phyloP scores from a whole-genome alignment of 345 rosid species.

The Chamaenerion angustifolium region DNA sequence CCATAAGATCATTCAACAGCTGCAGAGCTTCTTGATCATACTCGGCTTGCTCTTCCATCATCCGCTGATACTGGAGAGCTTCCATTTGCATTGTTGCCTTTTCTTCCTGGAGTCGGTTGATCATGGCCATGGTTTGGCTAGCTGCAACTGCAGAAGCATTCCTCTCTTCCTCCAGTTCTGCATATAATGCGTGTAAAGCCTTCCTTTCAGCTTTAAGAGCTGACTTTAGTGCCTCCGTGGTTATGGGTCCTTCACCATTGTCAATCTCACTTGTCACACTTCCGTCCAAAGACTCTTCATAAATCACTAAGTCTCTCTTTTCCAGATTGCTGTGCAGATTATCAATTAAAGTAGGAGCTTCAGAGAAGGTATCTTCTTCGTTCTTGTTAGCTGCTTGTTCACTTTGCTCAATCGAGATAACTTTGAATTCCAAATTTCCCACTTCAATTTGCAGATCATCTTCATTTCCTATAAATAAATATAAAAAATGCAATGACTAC shows the following conservation, averaged over 20 bases:
- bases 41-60: constrained; percentile 98
- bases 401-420: constrained; percentile 19
- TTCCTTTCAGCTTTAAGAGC: constrained; percentile 55
- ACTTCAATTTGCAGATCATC: constrained; percentile 23
- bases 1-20: constrained; percentile 67
- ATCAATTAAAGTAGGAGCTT: constrained; percentile 45
- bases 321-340: constrained; percentile 37
- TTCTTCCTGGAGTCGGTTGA: constrained; percentile 93
- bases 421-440: constrained; percentile 34
- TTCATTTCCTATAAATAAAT: not conserved
- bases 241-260: constrained; percentile 29
- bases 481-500: no score
- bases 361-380: constrained; percentile 54
- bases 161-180: constrained; percentile 92
- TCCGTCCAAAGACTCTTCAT: constrained; percentile 61
- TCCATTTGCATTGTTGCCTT: constrained; percentile 99
- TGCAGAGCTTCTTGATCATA: constrained; percentile 97
- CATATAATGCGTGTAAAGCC: constrained; percentile 48
- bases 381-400: constrained; percentile 14
- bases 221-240: constrained; percentile 49
- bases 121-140: constrained; percentile 98
- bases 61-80: constrained; percentile 91
- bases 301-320: constrained; percentile 26
- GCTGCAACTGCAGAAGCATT: constrained; percentile 87
- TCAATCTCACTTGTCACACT: constrained; percentile 45